Evolutionary conservation across 2,329 filamentous ascomycete species (phyloP).

Genomic region (Colletotrichum sp.): DNA sequence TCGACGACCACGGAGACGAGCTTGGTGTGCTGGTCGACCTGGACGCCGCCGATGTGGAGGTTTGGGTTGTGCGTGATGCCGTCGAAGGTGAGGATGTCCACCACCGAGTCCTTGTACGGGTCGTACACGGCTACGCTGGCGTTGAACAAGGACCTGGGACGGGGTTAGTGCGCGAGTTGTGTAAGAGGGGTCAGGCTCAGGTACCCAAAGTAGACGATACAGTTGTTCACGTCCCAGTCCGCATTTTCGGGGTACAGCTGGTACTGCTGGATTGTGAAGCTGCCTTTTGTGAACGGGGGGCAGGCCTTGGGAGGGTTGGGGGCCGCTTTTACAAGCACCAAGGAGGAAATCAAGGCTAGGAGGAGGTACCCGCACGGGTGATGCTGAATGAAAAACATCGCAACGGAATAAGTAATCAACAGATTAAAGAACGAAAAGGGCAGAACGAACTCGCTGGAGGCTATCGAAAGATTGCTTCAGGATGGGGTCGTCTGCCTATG

Average conservation of each 20-base stretch:
- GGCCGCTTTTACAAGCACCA: neutral
- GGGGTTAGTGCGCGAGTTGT: neutral
- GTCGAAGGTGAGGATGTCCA: conserved; percentile 21
- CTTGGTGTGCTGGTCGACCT: conserved; percentile 16
- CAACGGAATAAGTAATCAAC: neutral
- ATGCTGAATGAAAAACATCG: neutral
- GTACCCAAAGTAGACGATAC: conserved; percentile 36
- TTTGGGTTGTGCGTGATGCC: conserved; percentile 17
- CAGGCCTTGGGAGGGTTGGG: conserved; percentile 2
- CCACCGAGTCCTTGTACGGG: conserved; percentile 18
- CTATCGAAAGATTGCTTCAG: neutral
- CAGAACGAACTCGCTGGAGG: neutral
- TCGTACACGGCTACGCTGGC: conserved; percentile 24
- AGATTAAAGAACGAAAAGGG: neutral
- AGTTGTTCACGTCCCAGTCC: conserved; percentile 36
- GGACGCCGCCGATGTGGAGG: conserved; percentile 23
- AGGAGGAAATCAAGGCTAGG: neutral
- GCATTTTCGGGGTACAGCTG: conserved; percentile 41
- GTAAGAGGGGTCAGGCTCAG: too few relatives aligned
- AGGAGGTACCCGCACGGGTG: neutral
- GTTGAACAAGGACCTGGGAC: conserved; percentile 23
- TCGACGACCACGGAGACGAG: conserved; percentile 22
- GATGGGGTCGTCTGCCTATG: neutral
- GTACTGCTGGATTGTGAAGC: conserved; percentile 29
- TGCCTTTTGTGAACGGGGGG: conserved; percentile 24